Evolutionary conservation across 1,139 yeast species (phyloP).

Genomic region (Debaryomyces psychrophilus): DNA sequence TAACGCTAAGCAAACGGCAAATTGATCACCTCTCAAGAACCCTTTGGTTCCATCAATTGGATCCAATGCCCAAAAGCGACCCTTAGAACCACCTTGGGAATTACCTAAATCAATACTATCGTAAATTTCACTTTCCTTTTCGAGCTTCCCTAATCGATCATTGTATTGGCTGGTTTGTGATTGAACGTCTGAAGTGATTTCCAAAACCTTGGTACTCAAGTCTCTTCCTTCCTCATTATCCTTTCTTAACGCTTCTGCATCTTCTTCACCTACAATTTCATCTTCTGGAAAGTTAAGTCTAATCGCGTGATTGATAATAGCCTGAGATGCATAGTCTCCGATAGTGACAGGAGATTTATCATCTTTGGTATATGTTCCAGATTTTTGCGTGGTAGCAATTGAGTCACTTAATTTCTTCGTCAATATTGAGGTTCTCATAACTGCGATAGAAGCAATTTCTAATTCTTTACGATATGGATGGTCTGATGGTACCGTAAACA

Average conservation of each 20-base stretch:
- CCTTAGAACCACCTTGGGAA: slow-evolving; percentile 72
- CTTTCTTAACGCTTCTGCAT: slow-evolving; percentile 64
- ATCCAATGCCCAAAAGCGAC: slow-evolving; percentile 95
- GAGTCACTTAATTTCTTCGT: slow-evolving; percentile 74
- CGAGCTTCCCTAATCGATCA: slow-evolving; percentile 43
- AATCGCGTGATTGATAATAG: slow-evolving; percentile 84
- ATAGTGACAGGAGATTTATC: slow-evolving; percentile 96
- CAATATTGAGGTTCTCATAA: slow-evolving; percentile 78
- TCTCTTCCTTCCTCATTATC: slow-evolving; percentile 38
- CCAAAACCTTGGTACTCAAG: slow-evolving; percentile 49
- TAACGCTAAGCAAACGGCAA: slow-evolving; percentile 91
- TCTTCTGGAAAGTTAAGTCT: slow-evolving; percentile 79
- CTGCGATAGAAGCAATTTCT: slow-evolving; percentile 83
- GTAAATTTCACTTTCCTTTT: slow-evolving; percentile 53
- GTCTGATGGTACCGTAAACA: slow-evolving; percentile 1
- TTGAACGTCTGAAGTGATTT: slow-evolving; percentile 53
- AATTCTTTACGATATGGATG: slow-evolving; percentile 55
- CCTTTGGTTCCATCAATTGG: slow-evolving; percentile 99
- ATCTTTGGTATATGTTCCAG: slow-evolving; percentile 73
- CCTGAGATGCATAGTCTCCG: slow-evolving; percentile 97
- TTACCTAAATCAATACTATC: slow-evolving; percentile 77
- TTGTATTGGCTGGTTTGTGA: slow-evolving; percentile 27
- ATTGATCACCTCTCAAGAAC: slow-evolving; percentile 91
- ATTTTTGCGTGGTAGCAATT: slow-evolving; percentile 58
- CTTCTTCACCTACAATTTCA: slow-evolving; percentile 93